Evolutionary conservation across 164 flowering plant species (phyloP).

Genomic region (Stephania cephalantha): DNA sequence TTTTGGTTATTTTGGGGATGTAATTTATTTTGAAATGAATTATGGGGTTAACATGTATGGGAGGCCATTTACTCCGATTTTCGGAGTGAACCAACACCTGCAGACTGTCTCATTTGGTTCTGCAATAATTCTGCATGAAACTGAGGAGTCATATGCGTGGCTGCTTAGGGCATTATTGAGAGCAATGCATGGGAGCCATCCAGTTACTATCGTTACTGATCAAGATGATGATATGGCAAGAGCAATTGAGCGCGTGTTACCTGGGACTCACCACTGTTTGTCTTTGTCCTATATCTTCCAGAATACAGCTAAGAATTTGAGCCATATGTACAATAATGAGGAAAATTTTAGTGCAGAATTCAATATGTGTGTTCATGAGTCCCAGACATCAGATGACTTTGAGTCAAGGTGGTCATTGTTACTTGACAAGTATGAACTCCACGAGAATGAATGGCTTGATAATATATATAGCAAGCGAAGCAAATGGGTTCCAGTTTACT

Average conservation of each 20-base stretch:
- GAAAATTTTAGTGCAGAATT: conserved; percentile 14
- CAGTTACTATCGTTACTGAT: conserved; percentile 13
- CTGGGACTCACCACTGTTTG: conserved; percentile 17
- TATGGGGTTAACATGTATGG: conserved; percentile 15
- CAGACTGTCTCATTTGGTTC: conserved; percentile 19
- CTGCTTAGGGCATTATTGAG: conserved; percentile 15
- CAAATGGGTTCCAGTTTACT: conserved; percentile 18
- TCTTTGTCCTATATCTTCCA: conserved; percentile 13
- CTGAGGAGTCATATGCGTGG: conserved; percentile 18
- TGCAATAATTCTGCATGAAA: conserved; percentile 15
- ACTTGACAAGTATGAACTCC: conserved; percentile 14
- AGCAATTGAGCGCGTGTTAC: conserved; percentile 16
- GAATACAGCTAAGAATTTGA: conserved; percentile 15
- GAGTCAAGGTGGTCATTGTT: conserved; percentile 16
- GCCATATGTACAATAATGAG: conserved; percentile 12
- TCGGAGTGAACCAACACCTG: conserved; percentile 18
- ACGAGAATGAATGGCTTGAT: conserved; percentile 16
- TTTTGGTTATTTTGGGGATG: conserved; percentile 20
- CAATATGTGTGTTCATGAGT: conserved; percentile 15
- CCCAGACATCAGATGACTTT: conserved; percentile 14
- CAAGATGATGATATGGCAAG: conserved; percentile 18
- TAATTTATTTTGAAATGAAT: conserved; percentile 11
- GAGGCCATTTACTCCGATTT: conserved; percentile 17
- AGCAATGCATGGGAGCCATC: conserved; percentile 16
- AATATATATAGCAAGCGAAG: conserved; percentile 10